These are phyloP conservation scores for Aspergillus wentii DNA, from an alignment of 495 filamentous ascomycete genomes.

Conservation along the genomic window DNA sequence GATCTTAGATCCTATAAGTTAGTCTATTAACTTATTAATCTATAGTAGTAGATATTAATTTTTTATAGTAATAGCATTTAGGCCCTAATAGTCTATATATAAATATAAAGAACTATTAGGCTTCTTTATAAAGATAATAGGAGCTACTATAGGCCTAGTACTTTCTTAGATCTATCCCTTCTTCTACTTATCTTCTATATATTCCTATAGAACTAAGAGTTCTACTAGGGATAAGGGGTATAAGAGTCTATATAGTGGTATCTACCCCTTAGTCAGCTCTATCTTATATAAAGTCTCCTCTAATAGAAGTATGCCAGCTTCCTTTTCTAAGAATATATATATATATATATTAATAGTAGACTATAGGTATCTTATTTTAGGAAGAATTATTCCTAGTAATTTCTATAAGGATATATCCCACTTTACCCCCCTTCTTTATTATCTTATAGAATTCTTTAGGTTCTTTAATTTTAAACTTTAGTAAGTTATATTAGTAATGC, in stretches of 20 bases:
- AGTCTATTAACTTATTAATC: no score
- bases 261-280: not conserved
- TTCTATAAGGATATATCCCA: not conserved
- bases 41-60: not conserved
- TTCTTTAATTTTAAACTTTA: no score
- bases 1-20: slow-evolving; percentile 4
- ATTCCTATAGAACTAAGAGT: no score
- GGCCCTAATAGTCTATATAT: slow-evolving; percentile 1
- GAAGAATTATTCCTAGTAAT: not conserved
- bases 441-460: no score
- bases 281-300: not conserved
- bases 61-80: slow-evolving; percentile 1
- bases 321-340: no score
- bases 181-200: not conserved
- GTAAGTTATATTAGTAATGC: no score
- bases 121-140: slow-evolving; percentile 4
- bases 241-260: no score
- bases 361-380: not conserved
- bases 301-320: not conserved
- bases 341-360: no score
- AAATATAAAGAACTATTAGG: not conserved
- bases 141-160: no score
- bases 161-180: not conserved
- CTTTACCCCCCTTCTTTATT: no score
- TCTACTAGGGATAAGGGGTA: no score